Base-by-base conservation (phyloP, 257 asterid genomes). In the Solanum lignicaule region DNA sequence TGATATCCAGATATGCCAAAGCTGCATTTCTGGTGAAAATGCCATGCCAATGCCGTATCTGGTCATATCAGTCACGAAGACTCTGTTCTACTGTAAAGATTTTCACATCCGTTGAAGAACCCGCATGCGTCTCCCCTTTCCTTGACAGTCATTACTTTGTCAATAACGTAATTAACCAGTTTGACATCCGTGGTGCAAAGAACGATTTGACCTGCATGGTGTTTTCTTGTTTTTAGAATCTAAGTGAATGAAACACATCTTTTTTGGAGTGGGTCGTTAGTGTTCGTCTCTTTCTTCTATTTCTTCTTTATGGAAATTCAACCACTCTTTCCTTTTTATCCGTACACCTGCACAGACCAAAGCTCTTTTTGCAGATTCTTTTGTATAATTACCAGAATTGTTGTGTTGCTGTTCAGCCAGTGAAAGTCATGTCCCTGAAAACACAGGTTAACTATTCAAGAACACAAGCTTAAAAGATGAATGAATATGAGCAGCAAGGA, bases 281-380 rank as follows among this genome's bases (percentile, higher is more conserved):
- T 81, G 85, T 27, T 27, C 0, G 25, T 79, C 20, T 43, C 11
- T 75, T 41, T 5, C 46, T 33, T 33, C 16, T 21, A 1, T 4
- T 75, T 9, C 39, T 38, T 38, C 21, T 12, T 23, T 12, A 23
- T 35, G 82, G 20, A 75, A 23, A 38, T 76, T 23, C 23, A 23
- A 13, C 23, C 16, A 11, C 18, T 35, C 1, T 20, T 20, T 79
- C 91, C 82, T 84, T 31, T 29, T 71, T 7, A 92, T 96, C 0
- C 98, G 96, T 32, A 95, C 95, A 87, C 98, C 99, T 87, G 98
- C 98, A 88, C 98, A 94, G 15, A 95, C 98, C 38, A 97, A 92
- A 81, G 94, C 98, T 93, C 94, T 95, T 87, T 94, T 94, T 76
- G 89, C 88, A 25, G 90, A 83, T 84, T 93, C 98, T 87, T 95